Conservation (phyloP, 805 yeast genomes). For the Candida wancherniae region DNA sequence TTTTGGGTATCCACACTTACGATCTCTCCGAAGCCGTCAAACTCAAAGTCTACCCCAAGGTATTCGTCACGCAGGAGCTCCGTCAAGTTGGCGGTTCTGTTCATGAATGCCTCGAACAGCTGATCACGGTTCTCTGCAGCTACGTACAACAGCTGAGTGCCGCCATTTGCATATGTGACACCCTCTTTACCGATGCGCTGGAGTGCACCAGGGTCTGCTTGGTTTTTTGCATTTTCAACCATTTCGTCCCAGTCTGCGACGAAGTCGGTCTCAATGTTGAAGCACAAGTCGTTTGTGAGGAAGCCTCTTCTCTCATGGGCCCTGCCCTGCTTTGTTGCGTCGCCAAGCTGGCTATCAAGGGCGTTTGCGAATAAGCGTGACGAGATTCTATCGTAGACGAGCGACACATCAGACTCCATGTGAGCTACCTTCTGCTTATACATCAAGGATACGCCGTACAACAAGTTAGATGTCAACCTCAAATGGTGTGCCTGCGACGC, state of each 20-base stretch:
- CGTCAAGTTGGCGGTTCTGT: constrained; percentile 9
- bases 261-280: constrained; percentile 24
- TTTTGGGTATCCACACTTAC: constrained; percentile 2
- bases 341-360: too few species aligned
- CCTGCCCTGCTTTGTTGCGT: background rate
- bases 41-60: constrained; percentile 18
- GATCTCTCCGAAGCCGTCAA: constrained; percentile 21
- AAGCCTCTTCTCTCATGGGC: constrained; percentile 1
- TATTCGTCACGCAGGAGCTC: constrained; percentile 10
- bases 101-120: constrained; percentile 17
- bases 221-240: too few species aligned
- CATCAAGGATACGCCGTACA: constrained; percentile 46
- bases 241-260: constrained; percentile 7
- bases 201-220: too few species aligned
- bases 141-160: too few species aligned
- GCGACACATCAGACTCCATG: constrained; percentile 31
- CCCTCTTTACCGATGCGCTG: too few species aligned
- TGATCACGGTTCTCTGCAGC: constrained; percentile 7
- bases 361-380: constrained; percentile 3
- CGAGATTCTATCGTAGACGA: constrained; percentile 10
- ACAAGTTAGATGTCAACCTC: constrained; percentile 38
- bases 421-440: constrained; percentile 47
- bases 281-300: constrained; percentile 23
- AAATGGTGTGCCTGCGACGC: constrained; percentile 18
- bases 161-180: too few species aligned